Evolutionary conservation across 2,329 filamentous ascomycete genomes (phyloP), one percentile per base, ranked within the genome.

Genomic region (Colletotrichum nymphaeae): DNA sequence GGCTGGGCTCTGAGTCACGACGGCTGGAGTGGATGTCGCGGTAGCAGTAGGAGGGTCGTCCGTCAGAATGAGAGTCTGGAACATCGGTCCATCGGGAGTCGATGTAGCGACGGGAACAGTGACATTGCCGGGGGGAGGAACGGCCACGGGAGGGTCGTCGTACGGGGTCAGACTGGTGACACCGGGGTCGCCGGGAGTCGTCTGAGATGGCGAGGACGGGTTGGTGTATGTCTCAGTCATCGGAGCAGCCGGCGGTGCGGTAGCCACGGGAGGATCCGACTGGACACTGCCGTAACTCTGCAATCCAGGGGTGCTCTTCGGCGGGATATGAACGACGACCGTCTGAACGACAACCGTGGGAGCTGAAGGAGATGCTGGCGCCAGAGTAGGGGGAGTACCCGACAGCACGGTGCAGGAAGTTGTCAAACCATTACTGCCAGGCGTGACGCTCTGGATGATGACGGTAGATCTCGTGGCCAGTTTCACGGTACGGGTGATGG

Each of bases 401-500:
- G 59, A 16, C 14, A 53, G 22, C 49, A 22, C 49, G 1, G 49
- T 2, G 49, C 62, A 73, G 4, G 67, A 70, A 28, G 56, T 63
- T 5, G 28, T 30, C 4, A 35, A 7, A 8, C 24, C 32, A 16
- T 35, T 26, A 9, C 32, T 12, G n/a, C 32, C 53, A 1, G 63
- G 37, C 3, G 53, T 52, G 11, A 65, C 28, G 5, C 66, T 69
- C 42, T 74, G 55, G 12, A 71, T 26, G 46, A 59, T 49, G 1
- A 69, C 24, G 14, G 63, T 74, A 2, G 70, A 70, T 35, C 53
- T 70, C 22, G 63, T 63, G 4, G 71, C 63, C 42, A 71, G 55
- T 46, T 62, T 65, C 32, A 71, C 7, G 9, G 60, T 73, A 14
- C 71, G 71, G n/a, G 69, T 74, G 16, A 74, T n/a, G n/a, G 72